Percentiles rank a stretch among this genome's conserved stretches.
These are phyloP conservation scores for Cenchrus purpureus DNA, from an alignment of 176 grass and related monocot genomes.

Conservation along the genomic window DNA sequence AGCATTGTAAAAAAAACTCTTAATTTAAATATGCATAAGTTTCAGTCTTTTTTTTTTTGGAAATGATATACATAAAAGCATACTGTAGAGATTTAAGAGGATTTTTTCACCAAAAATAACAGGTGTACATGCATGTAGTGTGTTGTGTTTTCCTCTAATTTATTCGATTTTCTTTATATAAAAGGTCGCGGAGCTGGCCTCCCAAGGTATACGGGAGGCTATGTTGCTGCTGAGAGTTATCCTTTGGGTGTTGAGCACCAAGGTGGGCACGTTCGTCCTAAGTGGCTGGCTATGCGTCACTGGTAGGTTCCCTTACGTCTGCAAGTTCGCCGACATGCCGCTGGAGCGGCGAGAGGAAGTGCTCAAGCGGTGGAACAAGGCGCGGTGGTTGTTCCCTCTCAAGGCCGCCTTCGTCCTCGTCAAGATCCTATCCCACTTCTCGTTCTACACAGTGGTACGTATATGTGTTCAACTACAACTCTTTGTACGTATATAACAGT, in stretches of 20 bases:
- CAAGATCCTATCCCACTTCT: slow-evolving; percentile 49
- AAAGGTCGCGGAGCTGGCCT: slow-evolving; percentile 70
- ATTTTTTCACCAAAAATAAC: too few relatives aligned
- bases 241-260: slow-evolving; percentile 65
- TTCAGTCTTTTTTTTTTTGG: too few relatives aligned
- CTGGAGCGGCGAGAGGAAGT: slow-evolving; percentile 56
- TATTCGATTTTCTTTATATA: background rate
- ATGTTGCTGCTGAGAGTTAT: slow-evolving; percentile 45
- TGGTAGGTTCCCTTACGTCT: slow-evolving; percentile 46
- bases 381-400: slow-evolving; percentile 50
- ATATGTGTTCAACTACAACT: background rate
- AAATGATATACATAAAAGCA: too few relatives aligned
- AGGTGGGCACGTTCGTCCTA: slow-evolving; percentile 61
- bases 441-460: slow-evolving; percentile 61
- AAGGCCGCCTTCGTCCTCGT: slow-evolving; percentile 50
- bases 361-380: slow-evolving; percentile 57
- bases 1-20: too few relatives aligned
- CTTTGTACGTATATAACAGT: too few relatives aligned
- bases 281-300: slow-evolving; percentile 49
- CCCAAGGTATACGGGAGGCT: slow-evolving; percentile 45
- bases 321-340: slow-evolving; percentile 73
- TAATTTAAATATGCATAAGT: too few relatives aligned
- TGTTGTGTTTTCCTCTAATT: background rate
- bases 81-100: too few relatives aligned
- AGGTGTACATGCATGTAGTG: too few relatives aligned